Conservation (phyloP, 768 basidiomycete genomes). For the Naganishia vishniacii region DNA sequence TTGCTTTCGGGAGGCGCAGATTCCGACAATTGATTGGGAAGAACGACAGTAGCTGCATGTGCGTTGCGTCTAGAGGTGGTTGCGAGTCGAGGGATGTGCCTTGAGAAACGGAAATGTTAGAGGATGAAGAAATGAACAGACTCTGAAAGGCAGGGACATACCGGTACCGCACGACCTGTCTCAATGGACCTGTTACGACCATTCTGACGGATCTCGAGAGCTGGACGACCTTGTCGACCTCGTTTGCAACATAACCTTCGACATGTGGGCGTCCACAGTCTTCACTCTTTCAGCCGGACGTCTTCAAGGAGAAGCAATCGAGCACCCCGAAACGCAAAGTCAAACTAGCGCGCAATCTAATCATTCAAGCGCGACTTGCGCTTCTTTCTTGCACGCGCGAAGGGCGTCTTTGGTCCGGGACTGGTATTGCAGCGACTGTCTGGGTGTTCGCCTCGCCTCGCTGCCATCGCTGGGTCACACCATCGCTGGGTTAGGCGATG, state of each 20-base stretch:
- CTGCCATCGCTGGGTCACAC: no score
- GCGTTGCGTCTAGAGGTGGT: neutral
- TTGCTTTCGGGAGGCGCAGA: neutral
- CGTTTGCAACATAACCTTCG: no score
- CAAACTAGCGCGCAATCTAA: neutral
- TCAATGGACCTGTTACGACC: neutral
- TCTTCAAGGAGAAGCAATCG: neutral
- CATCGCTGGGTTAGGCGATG: no score
- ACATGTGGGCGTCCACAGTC: neutral
- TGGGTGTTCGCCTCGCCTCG: no score
- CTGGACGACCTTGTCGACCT: no score
- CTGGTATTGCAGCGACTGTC: no score
- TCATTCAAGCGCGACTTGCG: neutral
- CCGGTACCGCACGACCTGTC: neutral
- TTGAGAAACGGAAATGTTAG: neutral
- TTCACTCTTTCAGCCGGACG: no score
- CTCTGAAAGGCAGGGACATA: neutral
- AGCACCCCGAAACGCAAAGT: conserved; percentile 1
- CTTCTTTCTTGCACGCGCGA: neutral
- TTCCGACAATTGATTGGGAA: neutral
- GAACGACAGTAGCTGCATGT: neutral
- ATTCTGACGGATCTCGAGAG: neutral
- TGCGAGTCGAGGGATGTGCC: conserved; percentile 4
- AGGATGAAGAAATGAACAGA: neutral
- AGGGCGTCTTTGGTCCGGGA: no score